phyloP scores from a whole-genome alignment of 345 rosid genomes.

The Eucalyptus pauciflora region DNA sequence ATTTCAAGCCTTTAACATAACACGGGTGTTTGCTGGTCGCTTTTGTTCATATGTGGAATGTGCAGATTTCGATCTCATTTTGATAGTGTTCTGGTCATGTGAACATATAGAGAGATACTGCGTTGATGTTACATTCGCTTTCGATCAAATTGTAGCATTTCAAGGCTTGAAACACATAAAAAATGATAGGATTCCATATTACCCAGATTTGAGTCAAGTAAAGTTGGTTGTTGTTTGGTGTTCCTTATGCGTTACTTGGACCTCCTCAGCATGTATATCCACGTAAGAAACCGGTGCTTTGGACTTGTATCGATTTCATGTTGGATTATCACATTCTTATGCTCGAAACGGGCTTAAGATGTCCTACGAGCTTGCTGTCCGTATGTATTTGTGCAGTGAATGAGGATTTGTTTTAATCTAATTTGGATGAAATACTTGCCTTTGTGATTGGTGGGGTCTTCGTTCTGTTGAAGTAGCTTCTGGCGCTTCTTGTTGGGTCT shows the following conservation, averaged over 20 bases:
- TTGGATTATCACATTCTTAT: background rate
- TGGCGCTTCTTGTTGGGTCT: background rate
- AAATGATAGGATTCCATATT: background rate
- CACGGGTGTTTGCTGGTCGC: background rate
- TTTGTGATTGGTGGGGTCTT: background rate
- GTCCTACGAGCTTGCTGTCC: background rate
- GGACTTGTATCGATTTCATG: background rate
- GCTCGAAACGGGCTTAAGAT: background rate
- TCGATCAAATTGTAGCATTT: background rate
- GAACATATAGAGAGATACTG: background rate
- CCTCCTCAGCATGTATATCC: background rate
- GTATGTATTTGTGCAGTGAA: background rate
- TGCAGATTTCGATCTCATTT: background rate
- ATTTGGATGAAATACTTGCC: background rate
- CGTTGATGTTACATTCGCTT: background rate
- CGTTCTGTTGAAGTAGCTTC: background rate
- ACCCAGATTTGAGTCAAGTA: background rate
- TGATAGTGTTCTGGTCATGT: too few species aligned
- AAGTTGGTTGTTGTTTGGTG: background rate
- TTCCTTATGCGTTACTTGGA: background rate
- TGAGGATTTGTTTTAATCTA: background rate
- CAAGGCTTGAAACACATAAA: background rate
- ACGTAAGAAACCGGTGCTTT: background rate
- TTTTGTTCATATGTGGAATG: background rate
- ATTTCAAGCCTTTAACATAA: too few species aligned